Conservation (phyloP, 108 stramenopile genomes). For the Nitzschia putrida region DNA sequence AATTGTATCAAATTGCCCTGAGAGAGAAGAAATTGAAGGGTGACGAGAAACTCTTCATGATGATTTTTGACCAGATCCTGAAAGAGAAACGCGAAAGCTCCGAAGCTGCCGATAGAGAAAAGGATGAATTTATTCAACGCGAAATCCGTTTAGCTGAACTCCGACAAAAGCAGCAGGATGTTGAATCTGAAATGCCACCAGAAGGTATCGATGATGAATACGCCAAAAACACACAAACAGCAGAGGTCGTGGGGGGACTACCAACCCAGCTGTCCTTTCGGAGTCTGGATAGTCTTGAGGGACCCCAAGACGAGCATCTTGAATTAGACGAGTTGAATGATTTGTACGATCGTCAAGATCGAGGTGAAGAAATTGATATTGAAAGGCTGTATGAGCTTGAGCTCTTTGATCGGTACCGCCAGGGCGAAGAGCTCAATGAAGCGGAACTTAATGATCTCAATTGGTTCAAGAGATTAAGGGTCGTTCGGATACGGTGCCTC, state of each 20-base stretch:
- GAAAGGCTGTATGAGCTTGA: constrained; percentile 33
- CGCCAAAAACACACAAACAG: not conserved
- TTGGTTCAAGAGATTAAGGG: constrained; percentile 1
- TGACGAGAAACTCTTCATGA: constrained; percentile 17
- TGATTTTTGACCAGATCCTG: constrained; percentile 17
- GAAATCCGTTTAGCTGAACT: constrained; percentile 1
- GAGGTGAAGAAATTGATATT: constrained; percentile 23
- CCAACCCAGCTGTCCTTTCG: too few relatives aligned
- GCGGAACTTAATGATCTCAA: constrained; percentile 24
- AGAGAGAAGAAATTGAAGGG: constrained; percentile 14
- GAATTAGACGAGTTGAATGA: constrained; percentile 26
- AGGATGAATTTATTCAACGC: constrained; percentile 17
- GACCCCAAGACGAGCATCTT: not conserved
- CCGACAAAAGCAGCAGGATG: constrained; percentile 10
- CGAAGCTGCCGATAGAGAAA: constrained; percentile 2
- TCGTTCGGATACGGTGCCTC: not conserved
- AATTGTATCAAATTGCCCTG: constrained; percentile 17
- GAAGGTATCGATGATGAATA: not conserved
- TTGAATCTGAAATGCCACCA: not conserved
- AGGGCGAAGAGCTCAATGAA: constrained; percentile 25
- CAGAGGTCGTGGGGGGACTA: too few relatives aligned
- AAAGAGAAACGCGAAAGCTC: constrained; percentile 12
- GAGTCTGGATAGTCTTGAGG: not conserved
- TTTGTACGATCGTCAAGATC: constrained; percentile 11
- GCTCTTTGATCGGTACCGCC: constrained; percentile 21